Conservation (phyloP, 192 early-diverging fungal species). For the Phycomyces blakesleeanus region DNA sequence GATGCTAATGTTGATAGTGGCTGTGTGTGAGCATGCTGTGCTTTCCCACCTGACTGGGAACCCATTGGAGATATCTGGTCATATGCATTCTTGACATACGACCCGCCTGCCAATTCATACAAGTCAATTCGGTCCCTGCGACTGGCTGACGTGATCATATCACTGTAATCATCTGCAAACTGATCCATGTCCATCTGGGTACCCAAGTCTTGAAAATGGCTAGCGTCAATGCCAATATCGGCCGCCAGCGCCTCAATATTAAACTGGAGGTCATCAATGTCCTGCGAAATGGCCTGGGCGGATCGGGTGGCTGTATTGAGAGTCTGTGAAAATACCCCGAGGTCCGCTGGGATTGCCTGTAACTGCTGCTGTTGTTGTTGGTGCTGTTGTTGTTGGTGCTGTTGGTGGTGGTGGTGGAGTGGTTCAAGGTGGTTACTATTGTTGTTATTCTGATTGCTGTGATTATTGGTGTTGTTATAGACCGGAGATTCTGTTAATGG, state of each 20-base stretch:
- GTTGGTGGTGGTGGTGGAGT: too few species aligned
- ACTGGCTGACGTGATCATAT: slow-evolving; percentile 5
- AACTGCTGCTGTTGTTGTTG: not conserved
- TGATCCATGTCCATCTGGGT: slow-evolving; percentile 14
- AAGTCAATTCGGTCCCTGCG: not conserved
- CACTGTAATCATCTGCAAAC: slow-evolving; percentile 12
- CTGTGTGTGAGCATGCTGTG: too few species aligned
- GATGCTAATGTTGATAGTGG: too few species aligned
- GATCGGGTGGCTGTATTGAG: slow-evolving; percentile 21
- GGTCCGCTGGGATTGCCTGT: not conserved
- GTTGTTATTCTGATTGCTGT: too few species aligned
- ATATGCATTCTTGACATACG: not conserved
- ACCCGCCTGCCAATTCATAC: not conserved
- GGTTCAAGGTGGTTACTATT: too few species aligned
- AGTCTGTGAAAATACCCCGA: slow-evolving; percentile 13
- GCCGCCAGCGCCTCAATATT: slow-evolving; percentile 22
- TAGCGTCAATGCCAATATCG: slow-evolving; percentile 22
- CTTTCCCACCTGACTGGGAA: too few species aligned
- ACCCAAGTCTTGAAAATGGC: slow-evolving; percentile 4
- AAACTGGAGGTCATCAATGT: slow-evolving; percentile 21
- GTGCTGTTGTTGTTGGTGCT: not conserved
- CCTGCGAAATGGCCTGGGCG: slow-evolving; percentile 23
- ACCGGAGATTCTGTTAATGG: not conserved
- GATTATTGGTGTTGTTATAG: too few species aligned
- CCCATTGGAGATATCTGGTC: not conserved